Percentiles rank a stretch among this genome's conserved stretches.
These are phyloP conservation scores for Coniferiporia sulphurascens DNA, from an alignment of 1,284 basidiomycete genomes.

Conservation along the genomic window DNA sequence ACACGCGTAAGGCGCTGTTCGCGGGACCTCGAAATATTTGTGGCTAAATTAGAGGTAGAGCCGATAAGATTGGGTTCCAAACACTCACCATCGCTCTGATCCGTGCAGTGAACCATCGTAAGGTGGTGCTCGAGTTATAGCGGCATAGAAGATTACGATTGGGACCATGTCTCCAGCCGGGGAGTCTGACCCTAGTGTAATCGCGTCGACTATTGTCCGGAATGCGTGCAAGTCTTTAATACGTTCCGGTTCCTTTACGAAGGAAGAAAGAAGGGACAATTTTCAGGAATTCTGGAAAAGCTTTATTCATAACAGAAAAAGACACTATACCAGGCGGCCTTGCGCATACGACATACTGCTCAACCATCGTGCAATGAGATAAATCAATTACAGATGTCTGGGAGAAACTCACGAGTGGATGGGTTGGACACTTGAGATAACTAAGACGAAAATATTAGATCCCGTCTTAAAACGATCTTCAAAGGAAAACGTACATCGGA, in stretches of 20 bases:
- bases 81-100: constrained; percentile 65
- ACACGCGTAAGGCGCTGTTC: constrained; percentile 70
- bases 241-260: constrained; percentile 67
- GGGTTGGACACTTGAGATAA: constrained; percentile 90
- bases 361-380: constrained; percentile 21
- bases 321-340: constrained; percentile 57
- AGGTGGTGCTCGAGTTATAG: constrained; percentile 71
- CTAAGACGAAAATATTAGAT: constrained; percentile 32
- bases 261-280: not conserved
- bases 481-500: constrained; percentile 54
- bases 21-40: constrained; percentile 56
- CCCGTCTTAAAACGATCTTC: too few species aligned
- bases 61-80: not conserved
- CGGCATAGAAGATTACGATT: constrained; percentile 79
- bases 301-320: constrained; percentile 13
- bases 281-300: not conserved
- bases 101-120: constrained; percentile 80
- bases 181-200: constrained; percentile 82
- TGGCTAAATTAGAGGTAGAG: not conserved
- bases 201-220: constrained; percentile 59
- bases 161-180: constrained; percentile 84
- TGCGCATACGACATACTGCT: constrained; percentile 91
- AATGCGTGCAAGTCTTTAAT: constrained; percentile 86
- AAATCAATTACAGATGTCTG: not conserved
- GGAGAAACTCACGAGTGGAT: constrained; percentile 70